phyloP scores from a whole-genome alignment of 352 stramenopile species.

The Phytophthora cactorum region DNA sequence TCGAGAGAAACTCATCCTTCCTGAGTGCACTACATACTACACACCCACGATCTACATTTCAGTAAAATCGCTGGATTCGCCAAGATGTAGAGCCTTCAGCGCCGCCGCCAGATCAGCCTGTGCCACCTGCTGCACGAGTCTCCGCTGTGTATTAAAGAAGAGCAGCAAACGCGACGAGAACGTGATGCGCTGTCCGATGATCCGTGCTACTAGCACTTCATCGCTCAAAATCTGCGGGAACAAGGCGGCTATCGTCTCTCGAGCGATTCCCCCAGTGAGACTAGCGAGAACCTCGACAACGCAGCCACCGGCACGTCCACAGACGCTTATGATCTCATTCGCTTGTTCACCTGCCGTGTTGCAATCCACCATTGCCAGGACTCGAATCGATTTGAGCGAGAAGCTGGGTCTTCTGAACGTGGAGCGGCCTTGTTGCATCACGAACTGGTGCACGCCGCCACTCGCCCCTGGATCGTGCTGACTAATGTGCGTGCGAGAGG shows the following conservation, averaged over 20 bases:
- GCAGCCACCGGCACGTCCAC: constrained; percentile 8
- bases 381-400: constrained; percentile 24
- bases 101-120: constrained; percentile 21
- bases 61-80: not conserved
- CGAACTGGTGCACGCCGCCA: constrained; percentile 31
- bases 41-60: not conserved
- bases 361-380: constrained; percentile 19
- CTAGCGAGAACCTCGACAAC: constrained; percentile 19
- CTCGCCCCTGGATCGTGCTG: too few relatives aligned
- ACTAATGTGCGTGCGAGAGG: not conserved
- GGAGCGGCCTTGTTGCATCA: constrained; percentile 39
- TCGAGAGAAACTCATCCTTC: too few relatives aligned
- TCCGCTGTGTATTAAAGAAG: constrained; percentile 22
- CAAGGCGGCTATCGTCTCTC: too few relatives aligned
- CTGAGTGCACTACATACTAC: too few relatives aligned
- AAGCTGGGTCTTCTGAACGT: constrained; percentile 31
- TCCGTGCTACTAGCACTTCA: not conserved
- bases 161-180: constrained; percentile 27
- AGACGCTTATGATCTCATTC: constrained; percentile 14
- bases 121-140: constrained; percentile 18
- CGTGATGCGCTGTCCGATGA: constrained; percentile 11
- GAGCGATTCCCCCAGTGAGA: not conserved
- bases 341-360: constrained; percentile 6
- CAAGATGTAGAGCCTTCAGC: not conserved
- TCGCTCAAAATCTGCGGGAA: too few relatives aligned